phyloP scores from a whole-genome alignment of 163 green algal genomes.

The Scenedesmus sp. region DNA sequence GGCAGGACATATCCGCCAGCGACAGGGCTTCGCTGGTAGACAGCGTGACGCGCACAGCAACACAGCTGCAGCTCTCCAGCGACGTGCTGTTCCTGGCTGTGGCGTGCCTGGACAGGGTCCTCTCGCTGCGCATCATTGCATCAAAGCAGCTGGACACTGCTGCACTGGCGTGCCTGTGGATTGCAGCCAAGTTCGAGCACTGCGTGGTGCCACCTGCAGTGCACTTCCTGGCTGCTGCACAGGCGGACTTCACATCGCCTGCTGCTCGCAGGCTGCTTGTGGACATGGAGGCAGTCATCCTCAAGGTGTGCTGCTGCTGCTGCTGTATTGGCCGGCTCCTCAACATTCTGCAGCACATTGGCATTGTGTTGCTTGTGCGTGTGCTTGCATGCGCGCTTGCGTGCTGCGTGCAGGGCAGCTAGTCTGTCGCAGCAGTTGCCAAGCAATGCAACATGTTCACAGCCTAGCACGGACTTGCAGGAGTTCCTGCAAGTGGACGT shows the following conservation, averaged over 20 bases:
- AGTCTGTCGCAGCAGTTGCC: no score
- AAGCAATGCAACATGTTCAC: not conserved
- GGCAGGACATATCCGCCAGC: constrained; percentile 3
- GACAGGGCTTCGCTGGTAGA: constrained; percentile 30
- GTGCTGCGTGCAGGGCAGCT: not conserved
- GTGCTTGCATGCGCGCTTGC: not conserved
- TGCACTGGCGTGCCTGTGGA: constrained; percentile 41
- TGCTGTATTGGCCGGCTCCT: not conserved
- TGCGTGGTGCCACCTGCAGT: not conserved
- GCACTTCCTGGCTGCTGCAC: constrained; percentile 37
- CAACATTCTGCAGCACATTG: not conserved
- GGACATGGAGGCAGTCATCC: constrained; percentile 32
- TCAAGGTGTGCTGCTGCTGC: constrained; percentile 20
- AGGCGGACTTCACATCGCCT: not conserved
- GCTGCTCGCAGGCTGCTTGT: constrained; percentile 3
- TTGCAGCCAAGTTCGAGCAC: constrained; percentile 44
- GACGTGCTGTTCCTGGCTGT: constrained; percentile 46
- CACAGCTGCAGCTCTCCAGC: constrained; percentile 30
- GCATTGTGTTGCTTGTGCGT: not conserved
- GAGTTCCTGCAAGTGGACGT: not conserved
- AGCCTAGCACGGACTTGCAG: not conserved
- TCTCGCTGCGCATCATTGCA: not conserved
- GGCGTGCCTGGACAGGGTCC: constrained; percentile 10
- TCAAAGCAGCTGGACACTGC: not conserved
- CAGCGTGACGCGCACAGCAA: constrained; percentile 23